Evolutionary conservation across 208 protist species (phyloP), one percentile per base, ranked within the genome.

Genomic region (Wallacemonas rigidus): DNA sequence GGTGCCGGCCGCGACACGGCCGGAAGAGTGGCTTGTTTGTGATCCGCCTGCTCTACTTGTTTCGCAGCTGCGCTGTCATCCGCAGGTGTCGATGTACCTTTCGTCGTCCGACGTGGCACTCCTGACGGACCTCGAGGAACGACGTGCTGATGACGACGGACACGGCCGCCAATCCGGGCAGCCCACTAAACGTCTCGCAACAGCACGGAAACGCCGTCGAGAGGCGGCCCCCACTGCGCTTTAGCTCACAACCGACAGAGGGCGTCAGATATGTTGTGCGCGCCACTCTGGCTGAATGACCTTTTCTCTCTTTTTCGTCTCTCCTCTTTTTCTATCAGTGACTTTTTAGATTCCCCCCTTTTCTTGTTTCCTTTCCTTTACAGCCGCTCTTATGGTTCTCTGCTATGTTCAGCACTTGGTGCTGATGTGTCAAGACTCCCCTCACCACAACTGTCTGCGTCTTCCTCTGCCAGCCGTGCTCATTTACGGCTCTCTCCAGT

Each of bases 21-120:
- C 40, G 48, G 67, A 80, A 1, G 68, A 81, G 56, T 76, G 78
- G 69, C 39, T 74, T 0, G 69, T 88, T 8, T 45, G 60, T 12
- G 80, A 80, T 47, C 72, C 76, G 1, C 65, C 80, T 1, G 44
- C 53, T 14, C 4, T 40, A 3, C 26, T 82, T 17, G 67, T 86
- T 0, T 44, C 72, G 56, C 17, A 40, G 11, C 67, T 86, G n/a
- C 57, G 80, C 1, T 61, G 71, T 3, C 41, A 70, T 1, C 3
- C 15, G n/a, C 65, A 60, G 2, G 35, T 86, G n/a, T 26, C 15
- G 12, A 72, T 72, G 6, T 61, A 76, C 45, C 50, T 86, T 3
- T 44, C 69, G 43, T 51, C 81, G 1, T 58, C 72, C 41, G 73
- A 77, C 0, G 65, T 61, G 11, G 61, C 72, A 38, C 17, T 67